These are phyloP conservation scores for Fraxinus greggii DNA, from an alignment of 305 asterid species.

Conservation along the genomic window DNA sequence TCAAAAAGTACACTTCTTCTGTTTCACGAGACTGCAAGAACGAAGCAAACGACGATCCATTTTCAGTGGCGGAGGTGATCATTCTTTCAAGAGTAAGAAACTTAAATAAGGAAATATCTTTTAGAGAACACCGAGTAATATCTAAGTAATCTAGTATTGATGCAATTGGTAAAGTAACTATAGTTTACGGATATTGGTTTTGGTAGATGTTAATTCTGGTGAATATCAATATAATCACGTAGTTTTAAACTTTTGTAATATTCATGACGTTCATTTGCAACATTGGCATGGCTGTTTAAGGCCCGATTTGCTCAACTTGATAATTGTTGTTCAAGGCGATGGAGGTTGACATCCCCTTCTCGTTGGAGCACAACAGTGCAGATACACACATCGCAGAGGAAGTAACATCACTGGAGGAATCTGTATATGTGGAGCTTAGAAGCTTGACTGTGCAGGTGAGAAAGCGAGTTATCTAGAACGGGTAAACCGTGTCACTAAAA, in stretches of 20 bases:
- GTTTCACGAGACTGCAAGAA: conserved; percentile 3
- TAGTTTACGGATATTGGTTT: not conserved
- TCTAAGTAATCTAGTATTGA: not conserved
- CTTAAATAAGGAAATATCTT: not conserved
- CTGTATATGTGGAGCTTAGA: conserved; percentile 39
- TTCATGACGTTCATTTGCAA: not conserved
- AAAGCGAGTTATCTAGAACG: conserved; percentile 2
- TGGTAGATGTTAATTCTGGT: not conserved
- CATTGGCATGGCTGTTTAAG: not conserved
- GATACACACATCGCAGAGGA: conserved; percentile 21
- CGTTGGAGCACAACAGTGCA: conserved; percentile 25
- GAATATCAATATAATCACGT: not conserved
- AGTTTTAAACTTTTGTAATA: not conserved
- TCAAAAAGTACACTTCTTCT: conserved; percentile 5
- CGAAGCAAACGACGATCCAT: conserved; percentile 11
- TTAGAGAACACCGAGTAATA: not conserved
- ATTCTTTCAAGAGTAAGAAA: not conserved
- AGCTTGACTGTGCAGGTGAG: conserved; percentile 40
- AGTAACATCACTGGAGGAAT: conserved; percentile 32
- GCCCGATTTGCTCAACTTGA: not conserved
- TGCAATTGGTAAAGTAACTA: not conserved
- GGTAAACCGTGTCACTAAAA: not conserved
- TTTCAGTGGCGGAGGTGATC: conserved; percentile 33
- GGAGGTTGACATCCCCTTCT: conserved; percentile 15
- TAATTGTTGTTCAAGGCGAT: conserved; percentile 25